A percentile compares a stretch with the other conserved stretches of the same genome.
Evolutionary conservation across 2,329 filamentous ascomycete genomes (phyloP).

Genomic region (Pseudogymnoascus sp.): DNA sequence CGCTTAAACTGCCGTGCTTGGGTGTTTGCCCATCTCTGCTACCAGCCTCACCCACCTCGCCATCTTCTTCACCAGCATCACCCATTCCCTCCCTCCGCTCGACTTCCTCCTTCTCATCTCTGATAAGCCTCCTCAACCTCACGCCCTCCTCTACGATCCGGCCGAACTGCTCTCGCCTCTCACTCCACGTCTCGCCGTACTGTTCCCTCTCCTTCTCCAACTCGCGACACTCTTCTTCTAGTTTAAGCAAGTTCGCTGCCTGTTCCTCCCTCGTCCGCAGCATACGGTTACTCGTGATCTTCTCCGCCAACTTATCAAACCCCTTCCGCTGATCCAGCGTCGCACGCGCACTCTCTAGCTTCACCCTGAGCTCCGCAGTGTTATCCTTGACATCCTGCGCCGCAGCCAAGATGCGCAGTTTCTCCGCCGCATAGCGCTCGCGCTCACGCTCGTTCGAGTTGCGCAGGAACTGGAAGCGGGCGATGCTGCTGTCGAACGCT

Average conservation of each 20-base stretch:
- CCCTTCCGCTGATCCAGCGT: slow-evolving; percentile 71
- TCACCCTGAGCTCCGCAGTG: slow-evolving; percentile 63
- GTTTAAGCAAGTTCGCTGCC: slow-evolving; percentile 65
- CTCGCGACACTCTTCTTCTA: slow-evolving; percentile 82
- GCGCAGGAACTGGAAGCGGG: slow-evolving; percentile 79
- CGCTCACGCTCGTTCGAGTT: slow-evolving; percentile 78
- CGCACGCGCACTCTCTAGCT: slow-evolving; percentile 68
- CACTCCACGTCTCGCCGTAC: slow-evolving; percentile 76
- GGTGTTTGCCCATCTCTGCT: slow-evolving; percentile 46
- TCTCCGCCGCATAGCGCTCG: slow-evolving; percentile 73
- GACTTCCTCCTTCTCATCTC: slow-evolving; percentile 92
- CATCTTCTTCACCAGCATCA: slow-evolving; percentile 48
- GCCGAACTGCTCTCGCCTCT: slow-evolving; percentile 79
- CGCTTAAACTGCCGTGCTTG: slow-evolving; percentile 40
- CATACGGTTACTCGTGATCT: slow-evolving; percentile 73
- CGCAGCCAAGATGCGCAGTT: slow-evolving; percentile 68
- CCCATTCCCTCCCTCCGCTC: slow-evolving; percentile 79
- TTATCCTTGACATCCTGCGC: slow-evolving; percentile 71
- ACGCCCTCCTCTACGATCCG: slow-evolving; percentile 87
- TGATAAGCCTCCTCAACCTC: slow-evolving; percentile 74
- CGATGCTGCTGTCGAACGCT: slow-evolving; percentile 76
- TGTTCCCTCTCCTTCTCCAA: slow-evolving; percentile 76
- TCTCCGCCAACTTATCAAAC: slow-evolving; percentile 82
- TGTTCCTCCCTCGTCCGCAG: slow-evolving; percentile 82
- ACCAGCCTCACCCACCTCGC: slow-evolving; percentile 48